These are phyloP conservation scores for Kurtzmaniella cleridarum DNA, from an alignment of 805 yeast species.

Conservation along the genomic window DNA sequence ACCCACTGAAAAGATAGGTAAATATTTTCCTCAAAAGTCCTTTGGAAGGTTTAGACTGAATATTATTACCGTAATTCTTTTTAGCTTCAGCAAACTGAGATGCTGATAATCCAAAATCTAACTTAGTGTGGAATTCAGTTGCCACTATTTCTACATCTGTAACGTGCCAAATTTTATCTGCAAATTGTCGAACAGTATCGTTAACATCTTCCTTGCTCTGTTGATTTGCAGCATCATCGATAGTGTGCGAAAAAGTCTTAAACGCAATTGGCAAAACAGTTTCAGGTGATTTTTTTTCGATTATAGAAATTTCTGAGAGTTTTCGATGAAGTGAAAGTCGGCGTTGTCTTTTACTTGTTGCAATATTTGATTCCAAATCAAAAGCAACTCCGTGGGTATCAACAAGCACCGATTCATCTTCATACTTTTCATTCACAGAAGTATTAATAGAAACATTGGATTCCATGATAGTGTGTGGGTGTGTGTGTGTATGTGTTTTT, in stretches of 20 bases:
- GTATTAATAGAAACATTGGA: background rate
- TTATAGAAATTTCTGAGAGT: slow-evolving; percentile 2
- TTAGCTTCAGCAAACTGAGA: slow-evolving; percentile 8
- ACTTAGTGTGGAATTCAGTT: slow-evolving; percentile 14
- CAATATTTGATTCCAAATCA: slow-evolving; percentile 2
- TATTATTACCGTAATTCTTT: slow-evolving; percentile 27
- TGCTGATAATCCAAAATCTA: slow-evolving; percentile 17
- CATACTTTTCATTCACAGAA: background rate
- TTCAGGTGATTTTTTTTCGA: slow-evolving; percentile 18
- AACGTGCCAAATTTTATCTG: slow-evolving; percentile 24
- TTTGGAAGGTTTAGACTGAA: slow-evolving; percentile 33
- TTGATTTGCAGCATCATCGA: slow-evolving; percentile 18
- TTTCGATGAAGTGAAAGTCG: slow-evolving; percentile 4
- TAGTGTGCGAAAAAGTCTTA: slow-evolving; percentile 32
- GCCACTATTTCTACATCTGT: slow-evolving; percentile 19
- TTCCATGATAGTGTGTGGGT: too few species aligned
- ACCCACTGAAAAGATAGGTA: slow-evolving; percentile 43
- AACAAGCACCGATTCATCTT: background rate
- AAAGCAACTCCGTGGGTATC: slow-evolving; percentile 1
- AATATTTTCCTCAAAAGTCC: slow-evolving; percentile 27
- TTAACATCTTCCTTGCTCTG: slow-evolving; percentile 4
- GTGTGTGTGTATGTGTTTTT: too few species aligned
- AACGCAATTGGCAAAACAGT: slow-evolving; percentile 31
- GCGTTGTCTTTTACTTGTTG: background rate
- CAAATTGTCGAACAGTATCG: slow-evolving; percentile 15